phyloP scores from a whole-genome alignment of 2,329 filamentous ascomycete species.

The Aspergillus niger region DNA sequence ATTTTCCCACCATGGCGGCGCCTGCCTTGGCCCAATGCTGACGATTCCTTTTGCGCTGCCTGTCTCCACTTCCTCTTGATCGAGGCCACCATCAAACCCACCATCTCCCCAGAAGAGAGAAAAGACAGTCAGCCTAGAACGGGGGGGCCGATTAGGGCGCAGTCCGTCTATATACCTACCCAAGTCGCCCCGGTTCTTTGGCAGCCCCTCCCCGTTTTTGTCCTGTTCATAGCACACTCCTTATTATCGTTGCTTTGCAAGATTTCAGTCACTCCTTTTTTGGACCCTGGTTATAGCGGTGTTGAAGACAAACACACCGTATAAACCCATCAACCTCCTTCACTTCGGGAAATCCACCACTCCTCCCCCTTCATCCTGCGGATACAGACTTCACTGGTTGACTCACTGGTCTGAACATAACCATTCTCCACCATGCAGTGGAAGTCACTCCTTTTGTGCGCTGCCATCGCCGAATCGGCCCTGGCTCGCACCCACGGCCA shows the following conservation, averaged over 20 bases:
- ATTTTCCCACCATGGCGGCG: neutral
- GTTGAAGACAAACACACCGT: neutral
- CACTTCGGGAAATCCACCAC: neutral
- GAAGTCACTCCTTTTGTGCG: slow-evolving; percentile 30
- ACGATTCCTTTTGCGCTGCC: slow-evolving; percentile 7
- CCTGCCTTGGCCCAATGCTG: slow-evolving; percentile 2
- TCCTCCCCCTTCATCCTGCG: neutral
- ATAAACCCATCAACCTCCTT: neutral
- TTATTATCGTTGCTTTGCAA: neutral
- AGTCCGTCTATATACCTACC: slow-evolving; percentile 4
- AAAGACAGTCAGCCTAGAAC: neutral
- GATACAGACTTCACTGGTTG: slow-evolving; percentile 10
- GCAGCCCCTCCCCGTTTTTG: no score
- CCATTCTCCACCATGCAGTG: slow-evolving; percentile 31
- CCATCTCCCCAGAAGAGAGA: neutral
- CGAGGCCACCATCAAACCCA: neutral
- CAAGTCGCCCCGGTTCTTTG: neutral
- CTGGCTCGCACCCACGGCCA: slow-evolving; percentile 31
- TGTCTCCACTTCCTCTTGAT: neutral
- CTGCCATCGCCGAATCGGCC: slow-evolving; percentile 28
- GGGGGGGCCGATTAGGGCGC: neutral
- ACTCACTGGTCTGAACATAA: neutral
- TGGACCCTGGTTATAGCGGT: neutral
- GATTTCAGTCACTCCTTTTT: slow-evolving; percentile 8
- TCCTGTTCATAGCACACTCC: neutral